Conservation (phyloP, 2,329 filamentous ascomycete species). For the Alternaria arborescens region DNA sequence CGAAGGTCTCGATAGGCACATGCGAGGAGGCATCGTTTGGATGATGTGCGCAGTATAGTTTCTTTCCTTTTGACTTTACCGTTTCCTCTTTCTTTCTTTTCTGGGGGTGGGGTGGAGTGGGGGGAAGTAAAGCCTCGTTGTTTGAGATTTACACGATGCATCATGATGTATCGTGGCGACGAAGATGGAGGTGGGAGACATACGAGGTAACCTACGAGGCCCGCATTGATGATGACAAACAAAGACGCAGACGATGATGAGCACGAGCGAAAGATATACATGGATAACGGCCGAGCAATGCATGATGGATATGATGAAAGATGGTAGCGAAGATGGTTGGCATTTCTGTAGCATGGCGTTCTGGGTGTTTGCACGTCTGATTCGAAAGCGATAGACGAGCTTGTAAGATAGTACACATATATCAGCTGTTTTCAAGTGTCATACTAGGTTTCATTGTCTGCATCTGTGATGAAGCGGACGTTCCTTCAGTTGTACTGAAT, state of each 20-base stretch:
- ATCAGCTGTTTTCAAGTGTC: constrained; percentile 7
- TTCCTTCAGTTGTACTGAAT: background rate
- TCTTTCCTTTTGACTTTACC: background rate
- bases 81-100: constrained; percentile 3
- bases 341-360: constrained; percentile 14
- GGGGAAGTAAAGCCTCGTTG: background rate
- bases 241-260: constrained; percentile 11
- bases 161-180: background rate
- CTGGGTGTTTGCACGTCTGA: constrained; percentile 2
- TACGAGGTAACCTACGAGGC: constrained; percentile 11
- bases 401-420: constrained; percentile 13
- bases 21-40: background rate
- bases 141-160: background rate
- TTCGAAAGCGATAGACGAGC: constrained; percentile 5
- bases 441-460: background rate
- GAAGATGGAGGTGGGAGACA: background rate
- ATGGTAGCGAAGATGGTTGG: constrained; percentile 1
- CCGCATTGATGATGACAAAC: constrained; percentile 4
- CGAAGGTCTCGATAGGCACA: constrained; percentile 5
- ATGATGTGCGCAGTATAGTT: background rate
- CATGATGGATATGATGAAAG: background rate
- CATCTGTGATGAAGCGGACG: background rate
- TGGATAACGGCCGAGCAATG: constrained; percentile 11
- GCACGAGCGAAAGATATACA: constrained; percentile 8
- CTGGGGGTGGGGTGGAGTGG: too few species aligned